Evolutionary conservation across 2,329 filamentous ascomycete species (phyloP).

Genomic region (Raffaelea arxii): DNA sequence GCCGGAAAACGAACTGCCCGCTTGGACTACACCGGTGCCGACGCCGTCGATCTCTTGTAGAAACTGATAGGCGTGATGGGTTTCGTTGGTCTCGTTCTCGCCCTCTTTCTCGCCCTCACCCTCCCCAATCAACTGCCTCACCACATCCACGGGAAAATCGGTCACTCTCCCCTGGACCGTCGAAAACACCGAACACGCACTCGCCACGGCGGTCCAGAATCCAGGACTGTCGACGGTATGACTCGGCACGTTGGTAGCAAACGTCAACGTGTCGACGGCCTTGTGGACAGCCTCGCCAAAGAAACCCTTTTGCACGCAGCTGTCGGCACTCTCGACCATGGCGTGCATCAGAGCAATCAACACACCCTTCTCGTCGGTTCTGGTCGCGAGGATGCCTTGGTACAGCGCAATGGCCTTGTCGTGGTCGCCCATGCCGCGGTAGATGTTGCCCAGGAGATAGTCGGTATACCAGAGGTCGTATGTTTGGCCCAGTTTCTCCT

Average conservation of each 20-base stretch:
- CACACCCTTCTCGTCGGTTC: slow-evolving; percentile 73
- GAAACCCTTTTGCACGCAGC: slow-evolving; percentile 69
- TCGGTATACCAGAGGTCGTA: slow-evolving; percentile 88
- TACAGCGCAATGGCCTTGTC: slow-evolving; percentile 75
- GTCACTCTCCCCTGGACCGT: slow-evolving; percentile 59
- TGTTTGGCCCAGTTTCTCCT: no score
- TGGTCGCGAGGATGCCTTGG: slow-evolving; percentile 56
- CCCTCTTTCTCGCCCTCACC: slow-evolving; percentile 26
- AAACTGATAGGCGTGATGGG: slow-evolving; percentile 41
- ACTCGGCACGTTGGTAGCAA: slow-evolving; percentile 52
- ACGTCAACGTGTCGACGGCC: slow-evolving; percentile 57
- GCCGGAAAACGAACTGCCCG: slow-evolving; percentile 33
- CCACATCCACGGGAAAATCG: slow-evolving; percentile 49
- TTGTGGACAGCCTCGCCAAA: slow-evolving; percentile 74
- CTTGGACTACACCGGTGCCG: slow-evolving; percentile 32
- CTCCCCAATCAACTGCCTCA: slow-evolving; percentile 46
- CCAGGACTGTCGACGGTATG: slow-evolving; percentile 64
- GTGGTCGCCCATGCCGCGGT: slow-evolving; percentile 82
- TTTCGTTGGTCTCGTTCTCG: slow-evolving; percentile 16
- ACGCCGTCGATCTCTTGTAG: slow-evolving; percentile 62
- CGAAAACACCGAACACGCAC: slow-evolving; percentile 78
- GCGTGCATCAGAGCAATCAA: slow-evolving; percentile 82
- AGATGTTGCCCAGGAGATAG: slow-evolving; percentile 94
- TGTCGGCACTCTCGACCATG: slow-evolving; percentile 70
- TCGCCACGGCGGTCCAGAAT: slow-evolving; percentile 86